Evolutionary conservation across 2,329 filamentous ascomycete species (phyloP), one percentile per base, ranked within the genome.

Genomic region (Lachnum nothofagi): DNA sequence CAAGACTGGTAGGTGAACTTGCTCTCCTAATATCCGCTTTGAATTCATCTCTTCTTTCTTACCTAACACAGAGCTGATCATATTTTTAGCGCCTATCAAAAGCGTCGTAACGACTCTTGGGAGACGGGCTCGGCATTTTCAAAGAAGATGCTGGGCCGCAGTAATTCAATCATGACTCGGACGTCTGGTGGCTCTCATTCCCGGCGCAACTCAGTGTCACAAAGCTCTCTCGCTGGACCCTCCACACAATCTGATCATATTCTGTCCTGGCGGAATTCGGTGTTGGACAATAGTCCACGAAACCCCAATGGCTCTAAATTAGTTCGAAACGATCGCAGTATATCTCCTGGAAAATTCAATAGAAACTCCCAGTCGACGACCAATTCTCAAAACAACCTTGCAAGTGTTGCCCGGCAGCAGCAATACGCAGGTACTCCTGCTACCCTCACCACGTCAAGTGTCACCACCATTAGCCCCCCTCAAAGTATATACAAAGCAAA

Each of bases 251-350:
- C 84, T 1, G 91, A 97, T 55, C 80, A 88, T 14, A 96, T 96
- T 56, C 77, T 94, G 56, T 86, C 82, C 42, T 98, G 91, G 91
- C 82, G 91, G 3, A 88, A 94, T 57, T 78, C 77, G 10, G 77
- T 87, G 48, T 27, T 74, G n/a, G 74, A 77, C 48, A 52, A 48
- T 25, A 55, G 53, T 29, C 50, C 57, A 24, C 42, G 65, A 45
- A 56, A n/a, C n/a, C n/a, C n/a, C n/a, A n/a, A 55, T 64, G 56
- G 49, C 23, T 64, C 50, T 64, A 76, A 52, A 77, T 72, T 58
- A 65, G 68, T 39, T 76, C 76, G 16, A 72, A 77, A 2, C 67
- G 72, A 59, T 73, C 72, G 79, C 9, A 82, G 79, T 2, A 59
- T 76, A 3, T 82, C 79, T 2, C 80, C 80, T 0, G 54, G 55